Evolutionary conservation across 2,329 filamentous ascomycete genomes (phyloP).

Genomic region (Pezicula neosporulosa): DNA sequence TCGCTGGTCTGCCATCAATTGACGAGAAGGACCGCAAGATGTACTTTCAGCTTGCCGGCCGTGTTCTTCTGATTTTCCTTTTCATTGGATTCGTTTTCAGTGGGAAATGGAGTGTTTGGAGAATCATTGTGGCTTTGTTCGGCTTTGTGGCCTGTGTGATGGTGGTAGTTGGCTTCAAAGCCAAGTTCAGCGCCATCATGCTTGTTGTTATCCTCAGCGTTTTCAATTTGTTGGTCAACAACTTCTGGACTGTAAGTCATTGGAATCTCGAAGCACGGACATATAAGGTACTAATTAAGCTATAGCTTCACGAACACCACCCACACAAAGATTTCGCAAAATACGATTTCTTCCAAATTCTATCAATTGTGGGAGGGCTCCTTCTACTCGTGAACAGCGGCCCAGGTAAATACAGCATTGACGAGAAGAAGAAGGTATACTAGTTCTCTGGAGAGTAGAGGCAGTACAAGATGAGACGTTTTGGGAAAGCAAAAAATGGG

Average conservation of each 20-base stretch:
- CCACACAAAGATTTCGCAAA: conserved; percentile 99
- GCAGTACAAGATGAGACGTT: conserved; percentile 7
- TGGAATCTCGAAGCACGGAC: conserved; percentile 7
- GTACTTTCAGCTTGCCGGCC: conserved; percentile 98
- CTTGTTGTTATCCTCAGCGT: conserved; percentile 92
- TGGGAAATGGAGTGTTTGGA: conserved; percentile 87
- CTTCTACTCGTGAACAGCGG: conserved; percentile 98
- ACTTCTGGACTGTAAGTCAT: conserved; percentile 94
- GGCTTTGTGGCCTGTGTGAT: conserved; percentile 93
- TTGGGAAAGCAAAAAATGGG: conserved; percentile 8
- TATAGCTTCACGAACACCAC: conserved; percentile 90
- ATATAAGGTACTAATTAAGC: conserved; percentile 16
- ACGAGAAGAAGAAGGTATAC: conserved; percentile 99
- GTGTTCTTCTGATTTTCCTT: conserved; percentile 94
- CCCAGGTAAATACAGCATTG: conserved; percentile 94
- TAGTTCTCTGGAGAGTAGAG: conserved; percentile 37
- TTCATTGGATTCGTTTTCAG: conserved; percentile 97
- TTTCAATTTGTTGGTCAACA: conserved; percentile 97
- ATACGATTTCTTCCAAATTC: conserved; percentile 99
- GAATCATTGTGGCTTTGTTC: conserved; percentile 78
- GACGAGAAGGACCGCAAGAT: conserved; percentile 99
- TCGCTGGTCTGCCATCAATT: conserved; percentile 86
- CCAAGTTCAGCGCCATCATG: conserved; percentile 96
- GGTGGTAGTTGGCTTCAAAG: conserved; percentile 99
- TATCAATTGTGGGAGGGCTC: conserved; percentile 96